Evolutionary conservation across 1,139 yeast species (phyloP).

Genomic region (Taphrina flavorubra): DNA sequence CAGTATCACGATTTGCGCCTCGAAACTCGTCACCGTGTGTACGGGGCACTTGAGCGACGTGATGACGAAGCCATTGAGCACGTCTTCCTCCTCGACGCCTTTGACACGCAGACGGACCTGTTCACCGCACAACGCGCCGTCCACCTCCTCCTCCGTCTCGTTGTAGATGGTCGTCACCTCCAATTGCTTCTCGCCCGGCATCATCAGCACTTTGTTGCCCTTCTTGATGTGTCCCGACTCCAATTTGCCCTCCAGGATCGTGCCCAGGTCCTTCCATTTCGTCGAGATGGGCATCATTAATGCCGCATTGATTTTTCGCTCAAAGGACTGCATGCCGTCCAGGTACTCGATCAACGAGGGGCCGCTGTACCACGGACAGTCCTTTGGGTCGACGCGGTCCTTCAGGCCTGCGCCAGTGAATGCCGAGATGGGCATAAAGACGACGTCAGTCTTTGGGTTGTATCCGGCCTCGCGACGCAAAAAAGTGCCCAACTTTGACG

Average conservation of each 20-base stretch:
- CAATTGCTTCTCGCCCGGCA: slow-evolving; percentile 86
- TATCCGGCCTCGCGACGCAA: slow-evolving; percentile 86
- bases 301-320: slow-evolving; percentile 90
- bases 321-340: slow-evolving; percentile 78
- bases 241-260: slow-evolving; percentile 95
- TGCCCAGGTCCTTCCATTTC: slow-evolving; percentile 87
- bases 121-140: slow-evolving; percentile 90
- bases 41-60: slow-evolving; percentile 87
- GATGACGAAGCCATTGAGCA: slow-evolving; percentile 86
- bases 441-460: slow-evolving; percentile 61
- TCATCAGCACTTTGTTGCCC: slow-evolving; percentile 73
- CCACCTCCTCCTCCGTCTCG: slow-evolving; percentile 95
- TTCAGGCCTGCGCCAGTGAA: slow-evolving; percentile 96
- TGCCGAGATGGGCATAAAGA: slow-evolving; percentile 97
- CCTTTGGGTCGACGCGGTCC: slow-evolving; percentile 72
- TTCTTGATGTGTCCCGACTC: slow-evolving; percentile 93
- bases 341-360: slow-evolving; percentile 89
- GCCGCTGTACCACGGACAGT: slow-evolving; percentile 92
- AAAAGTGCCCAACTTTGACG: slow-evolving; percentile 73
- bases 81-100: slow-evolving; percentile 97
- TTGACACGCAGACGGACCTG: slow-evolving; percentile 91
- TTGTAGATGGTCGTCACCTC: slow-evolving; percentile 87
- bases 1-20: slow-evolving; percentile 96
- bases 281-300: slow-evolving; percentile 96
- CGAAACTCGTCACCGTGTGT: slow-evolving; percentile 85